Conservation (phyloP, 768 basidiomycete genomes). For the Russula dissimulans region DNA sequence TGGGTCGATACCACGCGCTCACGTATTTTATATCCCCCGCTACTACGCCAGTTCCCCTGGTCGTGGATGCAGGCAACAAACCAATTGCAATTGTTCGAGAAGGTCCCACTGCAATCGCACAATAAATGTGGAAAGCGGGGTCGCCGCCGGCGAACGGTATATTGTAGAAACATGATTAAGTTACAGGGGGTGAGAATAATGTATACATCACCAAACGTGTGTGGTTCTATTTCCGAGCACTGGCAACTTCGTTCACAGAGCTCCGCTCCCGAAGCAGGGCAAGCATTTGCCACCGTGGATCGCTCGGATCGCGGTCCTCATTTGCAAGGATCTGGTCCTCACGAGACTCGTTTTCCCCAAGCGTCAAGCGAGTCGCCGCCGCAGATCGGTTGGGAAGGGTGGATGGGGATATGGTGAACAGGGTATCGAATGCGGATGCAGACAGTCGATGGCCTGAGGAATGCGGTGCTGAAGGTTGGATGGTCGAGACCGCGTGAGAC, state of each 20-base stretch:
- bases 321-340: constrained; percentile 53
- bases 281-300: constrained; percentile 70
- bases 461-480: constrained; percentile 45
- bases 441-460: constrained; percentile 40
- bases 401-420: constrained; percentile 69
- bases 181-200: background rate
- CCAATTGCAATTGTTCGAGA: no score
- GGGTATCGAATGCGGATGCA: constrained; percentile 61
- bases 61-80: no score
- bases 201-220: background rate
- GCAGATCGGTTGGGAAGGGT: constrained; percentile 74
- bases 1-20: no score
- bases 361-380: constrained; percentile 59
- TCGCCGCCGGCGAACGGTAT: background rate
- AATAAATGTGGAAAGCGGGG: background rate
- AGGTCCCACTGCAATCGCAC: background rate
- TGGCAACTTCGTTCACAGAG: constrained; percentile 45
- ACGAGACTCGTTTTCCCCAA: constrained; percentile 46
- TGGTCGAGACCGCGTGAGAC: constrained; percentile 70
- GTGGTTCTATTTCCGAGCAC: constrained; percentile 33
- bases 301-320: constrained; percentile 44
- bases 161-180: background rate
- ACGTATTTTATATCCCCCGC: no score
- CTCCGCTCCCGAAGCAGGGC: constrained; percentile 68
- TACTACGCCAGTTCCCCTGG: no score